Evolutionary conservation across 345 rosid genomes (phyloP).

Genomic region (Boechera retrofracta): DNA sequence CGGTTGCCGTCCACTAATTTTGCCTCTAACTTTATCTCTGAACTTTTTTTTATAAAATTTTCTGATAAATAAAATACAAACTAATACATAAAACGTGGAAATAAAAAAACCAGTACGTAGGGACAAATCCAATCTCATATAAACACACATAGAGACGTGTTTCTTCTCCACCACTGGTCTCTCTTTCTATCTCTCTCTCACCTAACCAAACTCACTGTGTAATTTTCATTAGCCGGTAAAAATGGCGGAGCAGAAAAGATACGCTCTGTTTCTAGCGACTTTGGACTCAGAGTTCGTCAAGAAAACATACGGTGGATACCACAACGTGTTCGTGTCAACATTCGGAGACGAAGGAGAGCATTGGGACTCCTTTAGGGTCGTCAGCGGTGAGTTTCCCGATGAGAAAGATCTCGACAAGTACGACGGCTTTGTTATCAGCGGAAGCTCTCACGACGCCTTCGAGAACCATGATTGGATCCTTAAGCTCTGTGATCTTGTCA

Average conservation of each 20-base stretch:
- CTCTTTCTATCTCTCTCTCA: not conserved
- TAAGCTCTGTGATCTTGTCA: constrained; percentile 68
- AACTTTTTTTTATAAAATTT: not conserved
- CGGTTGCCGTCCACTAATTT: constrained; percentile 21
- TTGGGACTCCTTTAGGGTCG: constrained; percentile 82
- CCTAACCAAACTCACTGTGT: not conserved
- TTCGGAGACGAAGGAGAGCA: constrained; percentile 81
- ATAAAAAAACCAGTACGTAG: constrained; percentile 32
- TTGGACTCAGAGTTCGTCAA: constrained; percentile 79
- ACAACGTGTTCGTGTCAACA: constrained; percentile 69
- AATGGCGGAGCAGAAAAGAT: constrained; percentile 53
- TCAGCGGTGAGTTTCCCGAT: constrained; percentile 81
- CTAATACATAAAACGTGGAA: constrained; percentile 36
- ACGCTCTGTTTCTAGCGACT: constrained; percentile 69
- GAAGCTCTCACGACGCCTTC: constrained; percentile 84
- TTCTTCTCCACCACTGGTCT: constrained; percentile 4
- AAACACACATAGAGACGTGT: constrained; percentile 1
- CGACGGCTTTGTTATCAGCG: constrained; percentile 83
- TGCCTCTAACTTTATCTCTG: not conserved
- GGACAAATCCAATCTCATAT: constrained; percentile 19
- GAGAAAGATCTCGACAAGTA: constrained; percentile 62
- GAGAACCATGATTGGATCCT: constrained; percentile 77
- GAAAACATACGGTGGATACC: constrained; percentile 76
- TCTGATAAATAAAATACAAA: not conserved
- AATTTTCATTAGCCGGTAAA: not conserved